These are phyloP conservation scores for Xylaria sp. DNA, from an alignment of 2,329 filamentous ascomycete species.

Conservation along the genomic window DNA sequence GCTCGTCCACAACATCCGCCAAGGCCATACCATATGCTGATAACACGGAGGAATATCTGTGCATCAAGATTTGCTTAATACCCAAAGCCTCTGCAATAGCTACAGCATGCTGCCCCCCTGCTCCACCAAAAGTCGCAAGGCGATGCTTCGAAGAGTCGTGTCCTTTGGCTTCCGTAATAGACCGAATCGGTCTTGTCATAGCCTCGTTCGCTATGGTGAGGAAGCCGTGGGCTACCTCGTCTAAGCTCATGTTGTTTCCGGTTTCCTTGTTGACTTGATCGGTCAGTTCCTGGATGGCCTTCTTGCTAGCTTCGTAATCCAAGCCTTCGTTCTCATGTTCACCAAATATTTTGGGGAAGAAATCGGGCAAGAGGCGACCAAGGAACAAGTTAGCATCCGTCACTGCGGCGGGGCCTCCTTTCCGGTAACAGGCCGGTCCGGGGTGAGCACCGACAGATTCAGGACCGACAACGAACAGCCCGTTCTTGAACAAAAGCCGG, in stretches of 20 bases:
- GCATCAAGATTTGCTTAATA: conserved; percentile 83
- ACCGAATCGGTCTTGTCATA: conserved; percentile 89
- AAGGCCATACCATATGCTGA: conserved; percentile 93
- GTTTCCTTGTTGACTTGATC: conserved; percentile 79
- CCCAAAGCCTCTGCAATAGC: conserved; percentile 85
- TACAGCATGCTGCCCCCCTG: conserved; percentile 90
- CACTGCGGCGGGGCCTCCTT: conserved; percentile 87
- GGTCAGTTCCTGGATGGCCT: conserved; percentile 76
- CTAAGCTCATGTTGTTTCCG: conserved; percentile 72
- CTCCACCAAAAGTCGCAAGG: conserved; percentile 91
- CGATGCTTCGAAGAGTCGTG: conserved; percentile 89
- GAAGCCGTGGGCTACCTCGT: conserved; percentile 89
- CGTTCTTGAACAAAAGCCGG: conserved; percentile 84
- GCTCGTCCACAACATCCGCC: conserved; percentile 90
- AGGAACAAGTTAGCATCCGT: conserved; percentile 91
- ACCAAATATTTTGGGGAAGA: conserved; percentile 95
- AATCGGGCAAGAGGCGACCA: conserved; percentile 82
- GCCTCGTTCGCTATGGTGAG: conserved; percentile 89
- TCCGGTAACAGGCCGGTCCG: conserved; percentile 88
- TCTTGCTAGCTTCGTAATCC: conserved; percentile 76
- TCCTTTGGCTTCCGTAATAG: conserved; percentile 88
- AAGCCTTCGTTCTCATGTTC: conserved; percentile 83
- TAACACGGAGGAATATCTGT: conserved; percentile 85
- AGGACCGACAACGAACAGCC: conserved; percentile 87
- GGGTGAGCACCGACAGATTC: conserved; percentile 89